phyloP scores from a whole-genome alignment of 1,139 yeast genomes.

The Saccharomyces hybrid region DNA sequence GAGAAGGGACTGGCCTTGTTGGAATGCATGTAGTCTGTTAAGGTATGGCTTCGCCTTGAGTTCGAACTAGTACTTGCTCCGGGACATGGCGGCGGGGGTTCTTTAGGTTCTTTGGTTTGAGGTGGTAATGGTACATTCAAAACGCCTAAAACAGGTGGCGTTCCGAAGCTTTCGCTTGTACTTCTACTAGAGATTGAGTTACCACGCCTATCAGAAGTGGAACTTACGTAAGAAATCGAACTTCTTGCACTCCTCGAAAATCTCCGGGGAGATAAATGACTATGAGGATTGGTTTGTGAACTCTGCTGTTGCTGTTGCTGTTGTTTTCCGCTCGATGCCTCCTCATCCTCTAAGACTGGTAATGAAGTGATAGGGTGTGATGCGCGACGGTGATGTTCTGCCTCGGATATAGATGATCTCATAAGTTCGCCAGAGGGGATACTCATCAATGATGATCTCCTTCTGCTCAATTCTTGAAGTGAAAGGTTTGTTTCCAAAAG shows the following conservation, averaged over 20 bases:
- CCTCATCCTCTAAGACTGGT: conserved; percentile 2
- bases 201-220: conserved; percentile 28
- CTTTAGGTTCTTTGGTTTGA: conserved; percentile 26
- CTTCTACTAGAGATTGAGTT: conserved; percentile 13
- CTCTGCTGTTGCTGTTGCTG: neutral
- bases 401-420: conserved; percentile 4
- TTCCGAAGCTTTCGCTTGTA: conserved; percentile 8
- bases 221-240: conserved; percentile 28
- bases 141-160: conserved; percentile 20
- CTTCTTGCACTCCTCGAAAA: conserved; percentile 19
- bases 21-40: conserved; percentile 13
- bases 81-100: conserved; percentile 19
- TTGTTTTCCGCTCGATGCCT: neutral
- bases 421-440: conserved; percentile 10
- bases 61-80: conserved; percentile 2
- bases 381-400: conserved; percentile 19
- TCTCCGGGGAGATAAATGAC: conserved; percentile 8
- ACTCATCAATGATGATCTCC: conserved; percentile 22
- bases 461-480: conserved; percentile 9
- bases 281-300: neutral
- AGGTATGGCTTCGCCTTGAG: conserved; percentile 11
- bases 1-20: conserved; percentile 24
- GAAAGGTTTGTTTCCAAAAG: conserved; percentile 3
- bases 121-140: conserved; percentile 40
- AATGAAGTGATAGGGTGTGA: conserved; percentile 22